These are phyloP conservation scores for Suillus occidentalis DNA, from an alignment of 768 basidiomycete species.

Conservation along the genomic window DNA sequence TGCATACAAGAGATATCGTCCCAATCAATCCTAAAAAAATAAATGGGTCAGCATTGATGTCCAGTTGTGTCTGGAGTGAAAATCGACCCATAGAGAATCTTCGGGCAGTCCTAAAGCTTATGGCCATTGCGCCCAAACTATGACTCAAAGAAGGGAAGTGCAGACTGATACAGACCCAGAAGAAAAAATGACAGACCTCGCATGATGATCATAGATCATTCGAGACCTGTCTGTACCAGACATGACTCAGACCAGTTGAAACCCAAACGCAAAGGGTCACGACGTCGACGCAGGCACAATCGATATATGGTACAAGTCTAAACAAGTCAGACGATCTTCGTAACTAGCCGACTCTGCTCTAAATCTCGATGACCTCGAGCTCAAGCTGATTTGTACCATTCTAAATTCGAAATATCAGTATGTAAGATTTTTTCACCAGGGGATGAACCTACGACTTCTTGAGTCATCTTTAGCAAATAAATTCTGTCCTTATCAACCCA, in stretches of 20 bases:
- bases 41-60: not conserved
- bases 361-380: not conserved
- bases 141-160: not conserved
- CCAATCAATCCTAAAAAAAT: conserved; percentile 34
- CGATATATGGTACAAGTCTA: not conserved
- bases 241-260: not conserved
- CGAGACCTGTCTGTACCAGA: not conserved
- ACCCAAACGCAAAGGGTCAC: not conserved
- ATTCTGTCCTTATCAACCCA: not conserved
- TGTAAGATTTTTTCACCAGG: not conserved
- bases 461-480: not conserved
- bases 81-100: conserved; percentile 37
- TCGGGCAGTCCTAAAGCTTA: conserved; percentile 48
- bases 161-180: not conserved
- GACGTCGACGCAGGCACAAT: not conserved
- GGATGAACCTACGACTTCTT: not conserved
- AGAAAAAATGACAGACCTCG: not conserved
- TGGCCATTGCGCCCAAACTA: conserved; percentile 28
- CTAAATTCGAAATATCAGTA: not conserved
- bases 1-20: conserved; percentile 33
- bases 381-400: not conserved
- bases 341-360: not conserved
- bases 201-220: not conserved
- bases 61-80: not conserved
- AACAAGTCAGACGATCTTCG: not conserved